phyloP scores from a whole-genome alignment of 495 filamentous ascomycete species.

The Penicillium argentinense region DNA sequence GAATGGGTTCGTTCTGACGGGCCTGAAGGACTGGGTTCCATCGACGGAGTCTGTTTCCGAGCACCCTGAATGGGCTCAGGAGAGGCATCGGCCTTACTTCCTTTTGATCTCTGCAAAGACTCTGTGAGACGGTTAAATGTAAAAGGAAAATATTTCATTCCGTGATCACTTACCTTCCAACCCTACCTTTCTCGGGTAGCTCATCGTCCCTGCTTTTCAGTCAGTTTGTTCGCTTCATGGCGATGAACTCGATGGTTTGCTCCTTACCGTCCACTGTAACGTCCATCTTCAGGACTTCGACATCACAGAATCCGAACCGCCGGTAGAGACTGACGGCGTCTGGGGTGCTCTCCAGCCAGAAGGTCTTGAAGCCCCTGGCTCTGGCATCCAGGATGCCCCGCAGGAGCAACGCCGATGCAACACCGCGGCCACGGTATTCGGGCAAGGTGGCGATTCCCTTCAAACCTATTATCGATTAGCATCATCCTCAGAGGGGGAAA shows the following conservation, averaged over 20 bases:
- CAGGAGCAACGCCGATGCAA: constrained; percentile 1
- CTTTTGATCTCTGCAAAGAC: constrained; percentile 21
- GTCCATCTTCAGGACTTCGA: background rate
- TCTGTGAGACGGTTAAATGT: no score
- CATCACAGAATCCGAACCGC: constrained; percentile 6
- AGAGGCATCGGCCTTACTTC: constrained; percentile 25
- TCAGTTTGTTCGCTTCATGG: background rate
- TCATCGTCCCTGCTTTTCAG: no score
- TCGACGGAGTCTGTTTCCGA: constrained; percentile 11
- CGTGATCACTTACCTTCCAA: background rate
- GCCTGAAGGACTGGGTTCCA: constrained; percentile 22
- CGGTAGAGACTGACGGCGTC: constrained; percentile 1
- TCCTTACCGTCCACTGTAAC: no score
- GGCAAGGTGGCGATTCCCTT: background rate
- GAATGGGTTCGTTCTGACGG: constrained; percentile 21
- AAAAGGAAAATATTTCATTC: background rate
- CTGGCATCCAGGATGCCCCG: background rate
- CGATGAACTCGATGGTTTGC: background rate
- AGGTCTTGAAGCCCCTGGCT: background rate
- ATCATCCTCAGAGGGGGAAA: background rate
- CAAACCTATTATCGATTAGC: background rate
- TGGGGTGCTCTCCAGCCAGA: constrained; percentile 1
- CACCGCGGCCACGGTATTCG: constrained; percentile 2
- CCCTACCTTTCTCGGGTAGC: background rate
- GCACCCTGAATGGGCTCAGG: constrained; percentile 15